These are phyloP conservation scores for Dorcoceras hygrometricum DNA, from an alignment of 257 asterid species.

Conservation along the genomic window DNA sequence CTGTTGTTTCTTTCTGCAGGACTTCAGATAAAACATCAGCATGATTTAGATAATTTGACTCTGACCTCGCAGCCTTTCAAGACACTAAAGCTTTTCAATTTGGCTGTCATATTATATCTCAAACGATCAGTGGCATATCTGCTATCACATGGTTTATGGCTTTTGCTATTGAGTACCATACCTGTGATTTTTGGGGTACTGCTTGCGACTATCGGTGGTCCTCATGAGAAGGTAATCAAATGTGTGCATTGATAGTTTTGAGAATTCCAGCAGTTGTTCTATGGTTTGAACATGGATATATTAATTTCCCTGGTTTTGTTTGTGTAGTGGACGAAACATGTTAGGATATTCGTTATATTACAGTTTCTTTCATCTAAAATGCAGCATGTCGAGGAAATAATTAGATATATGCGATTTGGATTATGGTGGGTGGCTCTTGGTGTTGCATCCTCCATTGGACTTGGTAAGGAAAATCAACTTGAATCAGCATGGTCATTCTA, in stretches of 20 bases:
- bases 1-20: slow-evolving; percentile 35
- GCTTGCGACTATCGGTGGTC: slow-evolving; percentile 43
- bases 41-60: slow-evolving; percentile 54
- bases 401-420: slow-evolving; percentile 59
- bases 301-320: slow-evolving; percentile 5
- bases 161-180: slow-evolving; percentile 37
- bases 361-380: slow-evolving; percentile 16
- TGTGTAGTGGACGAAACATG: slow-evolving; percentile 14
- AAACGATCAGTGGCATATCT: slow-evolving; percentile 40
- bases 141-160: slow-evolving; percentile 49
- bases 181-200: slow-evolving; percentile 38
- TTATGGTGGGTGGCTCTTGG: slow-evolving; percentile 98
- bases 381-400: slow-evolving; percentile 81
- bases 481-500: slow-evolving; percentile 5
- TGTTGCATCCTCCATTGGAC: slow-evolving; percentile 97
- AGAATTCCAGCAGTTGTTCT: not conserved
- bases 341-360: slow-evolving; percentile 10
- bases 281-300: not conserved
- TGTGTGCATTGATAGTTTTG: slow-evolving; percentile 9
- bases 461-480: slow-evolving; percentile 51
- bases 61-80: slow-evolving; percentile 59
- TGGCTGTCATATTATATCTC: slow-evolving; percentile 44
- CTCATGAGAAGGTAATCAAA: slow-evolving; percentile 52
- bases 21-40: slow-evolving; percentile 49
- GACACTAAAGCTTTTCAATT: slow-evolving; percentile 53